Conservation (phyloP, 352 stramenopile genomes). For the Phytopythium montanum region DNA sequence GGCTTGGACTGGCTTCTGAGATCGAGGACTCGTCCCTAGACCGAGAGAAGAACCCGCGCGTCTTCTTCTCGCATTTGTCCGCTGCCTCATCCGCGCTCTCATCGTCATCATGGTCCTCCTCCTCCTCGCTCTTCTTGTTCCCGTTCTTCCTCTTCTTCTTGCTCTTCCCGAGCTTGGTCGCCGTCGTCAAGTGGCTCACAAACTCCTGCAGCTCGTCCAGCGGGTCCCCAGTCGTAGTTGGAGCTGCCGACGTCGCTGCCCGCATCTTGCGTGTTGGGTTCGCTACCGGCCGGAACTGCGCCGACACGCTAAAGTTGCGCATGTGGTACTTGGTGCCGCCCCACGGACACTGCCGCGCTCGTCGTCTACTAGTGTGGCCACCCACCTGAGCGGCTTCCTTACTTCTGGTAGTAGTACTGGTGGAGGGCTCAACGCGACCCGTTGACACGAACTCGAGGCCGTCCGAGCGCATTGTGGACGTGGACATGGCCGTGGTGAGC, state of each 20-base stretch:
- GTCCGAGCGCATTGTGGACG: slow-evolving; percentile 47
- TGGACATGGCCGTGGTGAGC: slow-evolving; percentile 68
- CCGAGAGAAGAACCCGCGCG: neutral
- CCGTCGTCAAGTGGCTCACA: slow-evolving; percentile 42
- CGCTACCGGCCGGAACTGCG: slow-evolving; percentile 49
- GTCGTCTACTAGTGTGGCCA: slow-evolving; percentile 13
- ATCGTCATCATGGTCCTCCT: neutral
- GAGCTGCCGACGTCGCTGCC: slow-evolving; percentile 11
- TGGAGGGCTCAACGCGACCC: slow-evolving; percentile 36
- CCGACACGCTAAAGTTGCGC: slow-evolving; percentile 58
- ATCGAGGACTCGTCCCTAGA: neutral
- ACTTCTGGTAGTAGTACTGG: slow-evolving; percentile 18
- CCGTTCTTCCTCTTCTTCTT: slow-evolving; percentile 19
- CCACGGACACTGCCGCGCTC: slow-evolving; percentile 45
- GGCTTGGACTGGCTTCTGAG: slow-evolving; percentile 4
- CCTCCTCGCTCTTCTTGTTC: slow-evolving; percentile 5
- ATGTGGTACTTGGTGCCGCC: slow-evolving; percentile 72
- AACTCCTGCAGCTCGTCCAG: slow-evolving; percentile 57
- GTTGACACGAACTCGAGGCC: slow-evolving; percentile 56
- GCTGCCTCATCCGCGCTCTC: neutral
- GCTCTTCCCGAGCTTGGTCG: slow-evolving; percentile 28
- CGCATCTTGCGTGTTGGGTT: slow-evolving; percentile 47
- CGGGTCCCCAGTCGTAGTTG: slow-evolving; percentile 20
- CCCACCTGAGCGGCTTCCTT: slow-evolving; percentile 11
- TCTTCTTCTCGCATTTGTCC: slow-evolving; percentile 1